Evolutionary conservation across 2,329 filamentous ascomycete genomes (phyloP).

Genomic region (Trichoderma oligosporum): DNA sequence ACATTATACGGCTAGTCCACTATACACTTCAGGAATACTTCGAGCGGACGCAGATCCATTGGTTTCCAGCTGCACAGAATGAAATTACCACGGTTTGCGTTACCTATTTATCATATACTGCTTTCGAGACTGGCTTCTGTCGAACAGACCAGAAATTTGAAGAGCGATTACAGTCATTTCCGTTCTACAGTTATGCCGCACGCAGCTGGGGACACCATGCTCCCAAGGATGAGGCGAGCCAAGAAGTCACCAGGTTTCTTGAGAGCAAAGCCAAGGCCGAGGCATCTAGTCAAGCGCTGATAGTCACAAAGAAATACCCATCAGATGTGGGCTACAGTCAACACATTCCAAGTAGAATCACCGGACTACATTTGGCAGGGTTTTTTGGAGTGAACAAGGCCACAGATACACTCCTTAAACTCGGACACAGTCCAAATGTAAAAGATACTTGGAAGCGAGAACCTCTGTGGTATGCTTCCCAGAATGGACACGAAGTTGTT

Average conservation of each 20-base stretch:
- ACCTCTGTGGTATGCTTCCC: not conserved
- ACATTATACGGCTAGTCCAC: constrained; percentile 8
- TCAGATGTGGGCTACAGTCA: too few relatives aligned
- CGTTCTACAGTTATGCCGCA: not conserved
- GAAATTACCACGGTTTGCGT: not conserved
- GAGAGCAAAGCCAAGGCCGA: not conserved
- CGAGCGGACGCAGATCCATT: not conserved
- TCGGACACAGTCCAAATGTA: not conserved
- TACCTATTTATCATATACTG: not conserved
- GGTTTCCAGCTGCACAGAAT: not conserved
- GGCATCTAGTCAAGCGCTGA: not conserved
- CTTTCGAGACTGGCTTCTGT: not conserved
- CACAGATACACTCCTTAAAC: not conserved
- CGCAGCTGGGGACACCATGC: not conserved
- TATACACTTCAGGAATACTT: constrained; percentile 8
- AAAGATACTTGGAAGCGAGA: not conserved
- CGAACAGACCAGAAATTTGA: not conserved
- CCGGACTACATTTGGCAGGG: not conserved
- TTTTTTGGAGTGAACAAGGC: not conserved
- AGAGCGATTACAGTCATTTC: not conserved
- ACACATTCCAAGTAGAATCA: too few relatives aligned
- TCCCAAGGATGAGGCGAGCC: not conserved
- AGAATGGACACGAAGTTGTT: not conserved
- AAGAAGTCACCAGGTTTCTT: not conserved
- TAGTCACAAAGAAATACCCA: not conserved